Evolutionary conservation across 192 early-diverging fungal genomes (phyloP).

Genomic region (Coemansia pectinata): DNA sequence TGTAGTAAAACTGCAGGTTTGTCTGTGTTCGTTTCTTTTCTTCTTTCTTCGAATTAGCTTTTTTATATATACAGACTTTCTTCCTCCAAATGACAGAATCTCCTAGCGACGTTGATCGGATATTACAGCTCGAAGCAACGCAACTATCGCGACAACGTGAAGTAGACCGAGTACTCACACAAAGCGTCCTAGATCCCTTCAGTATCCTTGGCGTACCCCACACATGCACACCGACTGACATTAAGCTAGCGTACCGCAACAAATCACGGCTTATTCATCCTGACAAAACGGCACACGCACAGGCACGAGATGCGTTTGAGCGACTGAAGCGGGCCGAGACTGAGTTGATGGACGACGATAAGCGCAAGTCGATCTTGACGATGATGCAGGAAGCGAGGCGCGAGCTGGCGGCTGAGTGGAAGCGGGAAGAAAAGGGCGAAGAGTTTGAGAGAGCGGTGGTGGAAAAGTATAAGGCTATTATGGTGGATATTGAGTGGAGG

Average conservation of each 20-base stretch:
- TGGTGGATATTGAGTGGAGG: conserved; percentile 50
- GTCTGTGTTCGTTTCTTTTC: too few relatives aligned
- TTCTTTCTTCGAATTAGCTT: neutral
- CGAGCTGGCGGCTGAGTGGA: conserved; percentile 32
- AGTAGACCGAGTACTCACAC: conserved; percentile 33
- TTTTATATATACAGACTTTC: neutral
- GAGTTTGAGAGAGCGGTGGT: conserved; percentile 25
- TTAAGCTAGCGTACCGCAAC: conserved; percentile 38
- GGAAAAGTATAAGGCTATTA: conserved; percentile 32
- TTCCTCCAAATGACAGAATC: neutral
- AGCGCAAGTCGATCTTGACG: conserved; percentile 26
- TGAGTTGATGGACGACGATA: conserved; percentile 44
- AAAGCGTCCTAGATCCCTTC: conserved; percentile 44
- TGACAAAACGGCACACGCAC: conserved; percentile 36
- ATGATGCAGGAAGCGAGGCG: conserved; percentile 40
- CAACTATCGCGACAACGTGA: conserved; percentile 30
- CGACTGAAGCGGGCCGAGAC: conserved; percentile 37
- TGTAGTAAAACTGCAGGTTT: too few relatives aligned
- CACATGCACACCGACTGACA: conserved; percentile 27
- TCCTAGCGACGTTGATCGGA: conserved; percentile 11
- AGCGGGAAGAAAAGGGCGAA: neutral
- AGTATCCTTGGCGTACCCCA: conserved; percentile 24
- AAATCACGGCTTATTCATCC: conserved; percentile 51
- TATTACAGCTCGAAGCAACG: conserved; percentile 18
- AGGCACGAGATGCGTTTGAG: conserved; percentile 50